phyloP scores from a whole-genome alignment of 2,329 filamentous ascomycete genomes.

The Parastagonospora avenae region DNA sequence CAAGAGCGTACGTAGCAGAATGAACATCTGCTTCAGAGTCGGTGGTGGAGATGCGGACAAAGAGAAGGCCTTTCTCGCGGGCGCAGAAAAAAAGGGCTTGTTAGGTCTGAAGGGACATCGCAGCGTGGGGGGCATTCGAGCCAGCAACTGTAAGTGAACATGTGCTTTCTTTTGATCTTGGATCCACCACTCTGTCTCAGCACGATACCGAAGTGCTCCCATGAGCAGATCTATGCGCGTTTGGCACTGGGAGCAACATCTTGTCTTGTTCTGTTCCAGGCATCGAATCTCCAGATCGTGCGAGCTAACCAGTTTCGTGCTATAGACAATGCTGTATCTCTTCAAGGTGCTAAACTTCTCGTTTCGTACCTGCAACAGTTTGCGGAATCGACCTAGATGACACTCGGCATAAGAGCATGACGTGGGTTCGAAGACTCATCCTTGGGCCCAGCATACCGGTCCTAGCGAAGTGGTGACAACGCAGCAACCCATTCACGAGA shows the following conservation, averaged over 20 bases:
- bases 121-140: constrained; percentile 82
- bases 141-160: constrained; percentile 68
- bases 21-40: constrained; percentile 95
- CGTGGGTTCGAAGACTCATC: constrained; percentile 7
- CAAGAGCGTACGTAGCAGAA: constrained; percentile 76
- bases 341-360: constrained; percentile 70
- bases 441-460: neutral
- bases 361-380: constrained; percentile 68
- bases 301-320: constrained; percentile 22
- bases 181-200: neutral
- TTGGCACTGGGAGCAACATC: too few relatives aligned
- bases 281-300: neutral
- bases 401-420: constrained; percentile 20
- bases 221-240: neutral
- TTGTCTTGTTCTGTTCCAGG: neutral
- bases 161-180: constrained; percentile 1
- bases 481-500: neutral
- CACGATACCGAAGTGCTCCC: neutral
- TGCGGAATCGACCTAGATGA: constrained; percentile 46
- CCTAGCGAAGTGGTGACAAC: neutral
- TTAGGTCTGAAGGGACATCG: constrained; percentile 88
- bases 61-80: constrained; percentile 80
- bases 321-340: constrained; percentile 75
- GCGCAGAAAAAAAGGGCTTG: constrained; percentile 70
- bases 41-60: constrained; percentile 67